Evolutionary conservation across 192 early-diverging fungal genomes (phyloP).

Genomic region (Linnemannia zychae): DNA sequence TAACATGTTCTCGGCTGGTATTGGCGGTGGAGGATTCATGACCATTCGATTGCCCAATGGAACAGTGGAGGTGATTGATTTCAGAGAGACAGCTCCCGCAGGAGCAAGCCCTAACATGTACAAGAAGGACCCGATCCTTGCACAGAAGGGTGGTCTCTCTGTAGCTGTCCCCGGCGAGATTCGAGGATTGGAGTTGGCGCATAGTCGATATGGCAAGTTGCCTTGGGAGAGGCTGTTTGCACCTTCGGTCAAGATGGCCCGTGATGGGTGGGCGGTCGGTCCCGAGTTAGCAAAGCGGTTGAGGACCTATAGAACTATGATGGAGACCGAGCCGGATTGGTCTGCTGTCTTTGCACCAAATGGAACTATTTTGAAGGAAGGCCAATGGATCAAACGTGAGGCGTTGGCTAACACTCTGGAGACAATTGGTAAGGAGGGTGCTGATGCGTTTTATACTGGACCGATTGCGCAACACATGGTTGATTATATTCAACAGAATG

Average conservation of each 20-base stretch:
- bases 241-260: conserved; percentile 79
- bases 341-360: conserved; percentile 76
- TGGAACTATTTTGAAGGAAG: conserved; percentile 75
- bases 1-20: conserved; percentile 89
- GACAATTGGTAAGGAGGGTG: conserved; percentile 71
- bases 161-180: conserved; percentile 92
- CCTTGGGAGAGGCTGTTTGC: conserved; percentile 86
- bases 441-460: conserved; percentile 70
- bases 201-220: conserved; percentile 83
- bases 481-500: conserved; percentile 67
- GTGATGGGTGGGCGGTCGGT: conserved; percentile 80
- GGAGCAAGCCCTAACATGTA: conserved; percentile 87
- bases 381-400: conserved; percentile 74
- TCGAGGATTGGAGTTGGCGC: conserved; percentile 85
- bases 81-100: conserved; percentile 87
- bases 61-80: conserved; percentile 82
- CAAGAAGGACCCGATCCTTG: conserved; percentile 74
- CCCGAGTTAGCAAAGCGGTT: conserved; percentile 58
- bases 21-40: conserved; percentile 98
- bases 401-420: conserved; percentile 74
- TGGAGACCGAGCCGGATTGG: conserved; percentile 58
- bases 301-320: conserved; percentile 19
- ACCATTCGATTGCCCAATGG: conserved; percentile 76
- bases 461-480: conserved; percentile 78
- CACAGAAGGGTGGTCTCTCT: conserved; percentile 79